These are phyloP conservation scores for Cucurbita moschata DNA, from an alignment of 306 rosid species.

Conservation along the genomic window DNA sequence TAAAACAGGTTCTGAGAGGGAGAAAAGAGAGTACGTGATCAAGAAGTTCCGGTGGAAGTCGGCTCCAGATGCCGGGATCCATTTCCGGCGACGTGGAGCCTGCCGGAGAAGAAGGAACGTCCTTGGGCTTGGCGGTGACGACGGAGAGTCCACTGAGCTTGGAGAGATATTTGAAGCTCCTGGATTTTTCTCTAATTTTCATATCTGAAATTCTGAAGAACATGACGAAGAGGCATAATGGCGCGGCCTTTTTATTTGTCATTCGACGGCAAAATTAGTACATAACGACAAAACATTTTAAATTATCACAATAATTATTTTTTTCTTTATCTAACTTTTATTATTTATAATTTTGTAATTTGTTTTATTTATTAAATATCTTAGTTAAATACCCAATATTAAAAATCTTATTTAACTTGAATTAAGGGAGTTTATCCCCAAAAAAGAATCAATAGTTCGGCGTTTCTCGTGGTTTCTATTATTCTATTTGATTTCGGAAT, in stretches of 20 bases:
- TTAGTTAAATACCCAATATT: too few relatives aligned
- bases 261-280: too few relatives aligned
- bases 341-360: too few relatives aligned
- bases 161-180: background rate
- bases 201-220: background rate
- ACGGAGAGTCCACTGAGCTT: background rate
- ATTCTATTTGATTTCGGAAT: too few relatives aligned
- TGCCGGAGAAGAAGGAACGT: background rate
- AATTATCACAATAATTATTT: too few relatives aligned
- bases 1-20: constrained; percentile 46
- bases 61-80: constrained; percentile 81
- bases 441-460: too few relatives aligned
- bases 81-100: constrained; percentile 14
- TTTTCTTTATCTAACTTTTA: too few relatives aligned
- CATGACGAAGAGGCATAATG: background rate
- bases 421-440: too few relatives aligned
- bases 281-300: too few relatives aligned
- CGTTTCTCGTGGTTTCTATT: too few relatives aligned
- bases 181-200: background rate
- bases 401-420: too few relatives aligned
- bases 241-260: background rate
- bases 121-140: background rate
- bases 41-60: constrained; percentile 49
- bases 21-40: constrained; percentile 56
- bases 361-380: too few relatives aligned